These are phyloP conservation scores for Lupinus albus DNA, from an alignment of 306 rosid species.

Conservation along the genomic window DNA sequence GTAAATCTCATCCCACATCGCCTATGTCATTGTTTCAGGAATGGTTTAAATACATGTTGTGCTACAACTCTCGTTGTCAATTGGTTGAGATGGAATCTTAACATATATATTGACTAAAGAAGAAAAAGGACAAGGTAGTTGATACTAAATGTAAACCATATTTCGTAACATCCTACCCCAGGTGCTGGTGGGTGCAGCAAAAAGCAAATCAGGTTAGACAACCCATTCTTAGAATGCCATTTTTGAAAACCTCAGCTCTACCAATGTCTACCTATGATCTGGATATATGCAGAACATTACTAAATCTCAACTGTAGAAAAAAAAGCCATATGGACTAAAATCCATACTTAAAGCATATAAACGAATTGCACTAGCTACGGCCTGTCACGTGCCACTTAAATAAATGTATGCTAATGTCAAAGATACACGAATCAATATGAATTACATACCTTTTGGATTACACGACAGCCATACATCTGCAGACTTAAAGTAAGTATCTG, in stretches of 20 bases:
- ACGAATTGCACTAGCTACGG: neutral
- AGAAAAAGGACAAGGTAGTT: neutral
- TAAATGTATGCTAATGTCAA: constrained; percentile 14
- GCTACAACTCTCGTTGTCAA: too few species aligned
- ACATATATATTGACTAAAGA: neutral
- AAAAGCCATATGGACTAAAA: neutral
- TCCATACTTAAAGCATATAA: constrained; percentile 15
- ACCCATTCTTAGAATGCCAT: constrained; percentile 23
- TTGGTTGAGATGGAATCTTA: too few species aligned
- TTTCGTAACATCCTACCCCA: neutral
- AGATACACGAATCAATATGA: constrained; percentile 18
- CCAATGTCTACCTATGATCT: neutral
- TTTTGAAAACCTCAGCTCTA: constrained; percentile 4
- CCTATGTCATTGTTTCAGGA: too few species aligned
- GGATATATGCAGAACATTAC: neutral
- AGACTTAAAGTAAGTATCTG: constrained; percentile 51
- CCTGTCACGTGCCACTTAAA: constrained; percentile 1
- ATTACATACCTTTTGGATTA: constrained; percentile 49
- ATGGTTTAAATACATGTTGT: too few species aligned
- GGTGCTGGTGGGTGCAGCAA: neutral
- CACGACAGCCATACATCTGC: constrained; percentile 57
- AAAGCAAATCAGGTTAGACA: constrained; percentile 18
- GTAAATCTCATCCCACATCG: too few species aligned
- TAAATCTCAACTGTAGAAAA: neutral
- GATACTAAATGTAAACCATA: constrained; percentile 20